A percentile compares a stretch with the other conserved stretches of the same genome.
phyloP scores from a whole-genome alignment of 495 filamentous ascomycete species.

The Paragyromitra xinjiangensis region DNA sequence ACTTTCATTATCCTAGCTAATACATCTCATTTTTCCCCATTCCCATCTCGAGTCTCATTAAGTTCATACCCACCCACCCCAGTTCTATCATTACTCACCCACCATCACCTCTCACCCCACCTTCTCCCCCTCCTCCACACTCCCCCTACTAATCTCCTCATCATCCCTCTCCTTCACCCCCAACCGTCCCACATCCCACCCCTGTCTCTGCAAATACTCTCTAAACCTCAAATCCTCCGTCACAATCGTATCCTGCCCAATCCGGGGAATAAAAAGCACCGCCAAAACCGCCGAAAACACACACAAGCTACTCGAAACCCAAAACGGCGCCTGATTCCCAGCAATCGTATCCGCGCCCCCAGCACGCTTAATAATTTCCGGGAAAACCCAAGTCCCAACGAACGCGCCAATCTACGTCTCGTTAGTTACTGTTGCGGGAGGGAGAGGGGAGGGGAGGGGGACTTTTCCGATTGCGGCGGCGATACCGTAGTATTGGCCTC shows the following conservation, averaged over 20 bases:
- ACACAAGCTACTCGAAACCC: constrained; percentile 71
- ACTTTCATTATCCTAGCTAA: no score
- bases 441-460: no score
- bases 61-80: no score
- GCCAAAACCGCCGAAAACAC: constrained; percentile 67
- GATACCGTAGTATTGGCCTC: constrained; percentile 91
- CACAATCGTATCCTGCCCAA: constrained; percentile 76
- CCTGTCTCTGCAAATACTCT: constrained; percentile 67
- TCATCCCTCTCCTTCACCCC: constrained; percentile 7
- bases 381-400: constrained; percentile 85
- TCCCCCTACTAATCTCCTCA: not conserved
- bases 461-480: constrained; percentile 87
- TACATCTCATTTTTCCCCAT: no score
- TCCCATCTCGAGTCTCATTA: no score
- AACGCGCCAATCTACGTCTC: constrained; percentile 71
- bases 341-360: constrained; percentile 64
- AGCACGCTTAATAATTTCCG: constrained; percentile 72
- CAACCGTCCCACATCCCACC: constrained; percentile 36
- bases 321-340: constrained; percentile 82
- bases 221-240: constrained; percentile 76
- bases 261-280: constrained; percentile 66
- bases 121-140: constrained; percentile 8
- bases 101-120: not conserved
- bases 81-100: not conserved
- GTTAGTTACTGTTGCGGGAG: no score